Percentiles rank a stretch among this genome's conserved stretches.
phyloP scores from a whole-genome alignment of 768 basidiomycete species.

The Gymnopilus dilepis region DNA sequence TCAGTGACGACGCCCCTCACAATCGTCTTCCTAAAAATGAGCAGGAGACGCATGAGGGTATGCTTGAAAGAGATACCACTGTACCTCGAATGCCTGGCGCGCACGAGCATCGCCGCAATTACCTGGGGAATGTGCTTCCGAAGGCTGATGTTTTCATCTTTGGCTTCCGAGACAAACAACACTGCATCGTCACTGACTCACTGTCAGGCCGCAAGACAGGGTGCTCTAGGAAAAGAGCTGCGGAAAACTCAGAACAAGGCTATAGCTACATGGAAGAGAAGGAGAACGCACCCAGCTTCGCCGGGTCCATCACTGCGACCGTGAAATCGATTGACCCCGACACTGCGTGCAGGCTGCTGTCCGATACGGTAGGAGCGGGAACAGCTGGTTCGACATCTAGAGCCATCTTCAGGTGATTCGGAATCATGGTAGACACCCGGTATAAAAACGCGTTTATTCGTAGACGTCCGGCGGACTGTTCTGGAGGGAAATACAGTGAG shows the following conservation, averaged over 20 bases:
- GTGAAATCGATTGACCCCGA: constrained; percentile 14
- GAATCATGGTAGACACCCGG: constrained; percentile 20
- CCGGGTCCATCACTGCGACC: constrained; percentile 10
- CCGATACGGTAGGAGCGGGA: constrained; percentile 8
- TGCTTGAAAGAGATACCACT: not conserved
- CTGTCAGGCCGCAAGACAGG: not conserved
- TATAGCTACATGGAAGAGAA: constrained; percentile 9
- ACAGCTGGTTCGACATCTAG: constrained; percentile 16
- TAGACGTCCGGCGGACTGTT: constrained; percentile 13
- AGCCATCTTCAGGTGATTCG: constrained; percentile 19
- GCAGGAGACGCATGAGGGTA: not conserved
- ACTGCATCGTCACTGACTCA: too few relatives aligned
- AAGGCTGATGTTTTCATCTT: not conserved
- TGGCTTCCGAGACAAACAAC: constrained; percentile 12
- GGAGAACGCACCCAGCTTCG: constrained; percentile 7
- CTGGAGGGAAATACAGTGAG: constrained; percentile 15
- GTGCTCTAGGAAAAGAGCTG: constrained; percentile 6
- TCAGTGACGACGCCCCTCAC: constrained; percentile 11
- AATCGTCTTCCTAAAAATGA: constrained; percentile 12
- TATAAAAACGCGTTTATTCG: constrained; percentile 22
- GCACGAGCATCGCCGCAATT: constrained; percentile 8
- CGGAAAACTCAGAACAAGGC: constrained; percentile 11
- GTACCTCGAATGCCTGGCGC: constrained; percentile 7
- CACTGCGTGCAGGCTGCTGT: constrained; percentile 7
- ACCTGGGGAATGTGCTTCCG: constrained; percentile 8